A percentile compares a stretch with the other conserved stretches of the same genome.
Evolutionary conservation across 1,284 basidiomycete species (phyloP).

Genomic region (Mycena sp.): DNA sequence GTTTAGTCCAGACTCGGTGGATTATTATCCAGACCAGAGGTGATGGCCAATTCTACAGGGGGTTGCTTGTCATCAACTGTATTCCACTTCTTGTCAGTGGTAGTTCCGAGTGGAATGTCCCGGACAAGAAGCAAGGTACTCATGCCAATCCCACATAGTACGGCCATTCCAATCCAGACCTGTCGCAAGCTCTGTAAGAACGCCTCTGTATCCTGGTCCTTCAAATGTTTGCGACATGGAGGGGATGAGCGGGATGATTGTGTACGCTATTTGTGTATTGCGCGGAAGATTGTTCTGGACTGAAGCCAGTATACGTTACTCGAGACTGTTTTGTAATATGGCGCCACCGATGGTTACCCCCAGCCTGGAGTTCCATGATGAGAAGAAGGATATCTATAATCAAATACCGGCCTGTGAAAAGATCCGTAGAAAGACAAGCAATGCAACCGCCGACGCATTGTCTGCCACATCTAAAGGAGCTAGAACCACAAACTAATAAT

Average conservation of each 20-base stretch:
- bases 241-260: constrained; percentile 38
- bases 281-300: constrained; percentile 32
- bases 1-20: too few relatives aligned
- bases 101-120: constrained; percentile 42
- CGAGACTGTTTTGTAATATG: constrained; percentile 33
- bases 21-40: too few relatives aligned
- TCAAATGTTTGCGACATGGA: constrained; percentile 35
- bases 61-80: too few relatives aligned
- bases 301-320: constrained; percentile 12
- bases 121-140: constrained; percentile 43
- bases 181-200: constrained; percentile 38
- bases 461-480: constrained; percentile 39
- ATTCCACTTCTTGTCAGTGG: constrained; percentile 38
- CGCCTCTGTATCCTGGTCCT: constrained; percentile 35
- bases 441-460: constrained; percentile 39
- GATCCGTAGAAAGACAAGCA: constrained; percentile 38
- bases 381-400: too few relatives aligned
- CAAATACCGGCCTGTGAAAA: constrained; percentile 25
- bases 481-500: constrained; percentile 47
- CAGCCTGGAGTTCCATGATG: not conserved
- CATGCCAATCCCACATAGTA: constrained; percentile 37
- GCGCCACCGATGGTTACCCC: constrained; percentile 31
- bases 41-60: too few relatives aligned
- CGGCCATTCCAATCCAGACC: constrained; percentile 41
- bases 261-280: constrained; percentile 33